Evolutionary conservation across 352 stramenopile species (phyloP), one percentile per base, ranked within the genome.

Genomic region (Globisporangium ultimum): DNA sequence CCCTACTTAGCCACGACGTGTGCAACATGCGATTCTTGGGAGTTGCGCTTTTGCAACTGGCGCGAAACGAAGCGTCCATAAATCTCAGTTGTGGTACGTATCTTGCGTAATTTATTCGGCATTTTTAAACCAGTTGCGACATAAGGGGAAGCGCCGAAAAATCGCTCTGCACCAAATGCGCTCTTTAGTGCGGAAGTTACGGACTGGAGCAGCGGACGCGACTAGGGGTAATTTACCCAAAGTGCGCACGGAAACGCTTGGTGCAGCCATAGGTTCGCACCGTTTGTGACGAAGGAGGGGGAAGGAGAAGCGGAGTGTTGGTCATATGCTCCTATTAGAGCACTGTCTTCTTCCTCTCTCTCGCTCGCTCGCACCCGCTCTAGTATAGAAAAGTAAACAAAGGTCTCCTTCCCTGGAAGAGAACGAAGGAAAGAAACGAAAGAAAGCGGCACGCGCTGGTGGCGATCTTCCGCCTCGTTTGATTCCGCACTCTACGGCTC

Each of bases 351-450:
- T 45, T 10, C 18, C 40, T 45, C 40, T 45, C 17, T 45, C 40
- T 45, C 40, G 12, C 40, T 45, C 40, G 12, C 40, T n/a, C 40
- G 17, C 40, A 18, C 40, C 17, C 40, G 12, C 17, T 45, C 40
- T 45, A 15, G 40, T 45, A 8, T 45, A n/a, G 14, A 17, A 17
- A 43, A 43, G 14, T 43, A 17, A 17, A 17, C 38, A 18, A n/a
- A n/a, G 40, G 40, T 45, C 40, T 45, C 40, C 17, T 36, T 36
- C 28, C 28, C 28, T 45, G 3, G 40, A 45, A 45, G 40, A 43
- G 38, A 43, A 43, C 11, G 38, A 45, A 45, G 40, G 40, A 45
- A 45, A 45, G 40, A 45, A 45, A 45, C 40, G 40, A 45, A 45
- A 45, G 40, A 45, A 45, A n/a, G 40, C 40, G 12, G 40, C 40